A percentile compares a stretch with the other conserved stretches of the same genome.
Evolutionary conservation across 495 filamentous ascomycete species (phyloP).

Genomic region (Echria macrotheca): DNA sequence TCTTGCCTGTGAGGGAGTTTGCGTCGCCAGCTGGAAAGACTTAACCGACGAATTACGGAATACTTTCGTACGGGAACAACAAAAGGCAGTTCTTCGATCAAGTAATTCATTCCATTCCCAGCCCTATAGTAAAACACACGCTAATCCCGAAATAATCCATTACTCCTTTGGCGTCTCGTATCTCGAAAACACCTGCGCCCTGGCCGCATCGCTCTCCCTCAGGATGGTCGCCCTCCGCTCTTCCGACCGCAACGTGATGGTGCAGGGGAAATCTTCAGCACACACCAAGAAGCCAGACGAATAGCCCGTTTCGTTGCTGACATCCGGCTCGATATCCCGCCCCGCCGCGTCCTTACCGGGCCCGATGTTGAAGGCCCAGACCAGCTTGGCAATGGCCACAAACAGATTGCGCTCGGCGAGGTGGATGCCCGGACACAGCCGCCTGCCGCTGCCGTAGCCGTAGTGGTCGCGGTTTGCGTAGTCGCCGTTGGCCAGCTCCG

Average conservation of each 20-base stretch:
- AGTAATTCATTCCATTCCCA: too few species aligned
- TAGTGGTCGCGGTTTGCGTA: slow-evolving; percentile 43
- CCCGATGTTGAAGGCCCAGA: slow-evolving; percentile 49
- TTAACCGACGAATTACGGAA: too few species aligned
- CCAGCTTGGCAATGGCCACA: slow-evolving; percentile 38
- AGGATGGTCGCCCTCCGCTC: slow-evolving; percentile 16
- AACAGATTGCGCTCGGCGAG: slow-evolving; percentile 51
- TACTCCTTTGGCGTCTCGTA: slow-evolving; percentile 15
- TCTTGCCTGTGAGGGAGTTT: too few species aligned
- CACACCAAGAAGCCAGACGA: slow-evolving; percentile 37
- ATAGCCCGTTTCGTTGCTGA: slow-evolving; percentile 26
- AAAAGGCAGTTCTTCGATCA: too few species aligned
- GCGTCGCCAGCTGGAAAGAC: too few species aligned
- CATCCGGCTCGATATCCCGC: slow-evolving; percentile 20
- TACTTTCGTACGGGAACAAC: too few species aligned
- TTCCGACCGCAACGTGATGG: slow-evolving; percentile 23
- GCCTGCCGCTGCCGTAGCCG: slow-evolving; percentile 48
- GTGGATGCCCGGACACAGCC: slow-evolving; percentile 52
- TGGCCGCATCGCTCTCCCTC: slow-evolving; percentile 24
- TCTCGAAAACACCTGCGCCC: slow-evolving; percentile 18
- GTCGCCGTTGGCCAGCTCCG: slow-evolving; percentile 22
- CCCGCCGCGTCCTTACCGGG: slow-evolving; percentile 23
- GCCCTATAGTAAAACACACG: too few species aligned
- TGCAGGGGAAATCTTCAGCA: slow-evolving; percentile 25
- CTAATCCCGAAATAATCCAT: too few species aligned